Base-by-base conservation (phyloP, 495 filamentous ascomycete genomes). In the Beverwykella pulmonaria region DNA sequence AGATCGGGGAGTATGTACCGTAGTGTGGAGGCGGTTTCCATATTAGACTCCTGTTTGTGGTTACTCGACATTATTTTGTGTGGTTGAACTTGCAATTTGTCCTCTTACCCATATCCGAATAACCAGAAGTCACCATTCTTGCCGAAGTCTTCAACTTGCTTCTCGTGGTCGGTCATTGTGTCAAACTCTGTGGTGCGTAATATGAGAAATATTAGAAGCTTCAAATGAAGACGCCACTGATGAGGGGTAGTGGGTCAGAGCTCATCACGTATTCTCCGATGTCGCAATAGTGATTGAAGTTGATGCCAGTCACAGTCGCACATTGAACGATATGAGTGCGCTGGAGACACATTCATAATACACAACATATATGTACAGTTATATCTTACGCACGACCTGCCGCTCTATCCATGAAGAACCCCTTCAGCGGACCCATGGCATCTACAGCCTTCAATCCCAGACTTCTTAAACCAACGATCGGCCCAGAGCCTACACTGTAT, bases 1-100 rank as follows among this genome's bases (percentile, higher is more conserved):
- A 14, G 17, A 44, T n/a, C 39, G 39, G 15, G 17, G 8, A 14
- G 8, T 7, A 32, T 81, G 59, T 87, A 97, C 94, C 93, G 75
- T 88, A 97, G 74, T 96, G 90, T 54, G 95, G 94, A 53, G 94
- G 95, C 25, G 94, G 93, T 75, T 98, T 98, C 93, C 93, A 98
- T 62, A 98, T 98, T 75, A 98, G 80, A 65, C 92, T 96, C 59
- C 69, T 44, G 15, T 44, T 44, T n/a, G 39, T 44, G 6, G 39
- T 44, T n/a, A 44, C 5, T 34, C 12, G 32, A 12, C 5, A 6
- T 12, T 6, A 34, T 34, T 6, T 5, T 15, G 39, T n/a, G 6
- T 44, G 39, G 3, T n/a, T 12, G 8, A 2, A 2, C 17, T 2
- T 44, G 8, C 5, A 5, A 6, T 34, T 34, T 5, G 12, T 6